Base-by-base conservation (phyloP, 495 filamentous ascomycete species). In the Trichoderma orchidacearum region DNA sequence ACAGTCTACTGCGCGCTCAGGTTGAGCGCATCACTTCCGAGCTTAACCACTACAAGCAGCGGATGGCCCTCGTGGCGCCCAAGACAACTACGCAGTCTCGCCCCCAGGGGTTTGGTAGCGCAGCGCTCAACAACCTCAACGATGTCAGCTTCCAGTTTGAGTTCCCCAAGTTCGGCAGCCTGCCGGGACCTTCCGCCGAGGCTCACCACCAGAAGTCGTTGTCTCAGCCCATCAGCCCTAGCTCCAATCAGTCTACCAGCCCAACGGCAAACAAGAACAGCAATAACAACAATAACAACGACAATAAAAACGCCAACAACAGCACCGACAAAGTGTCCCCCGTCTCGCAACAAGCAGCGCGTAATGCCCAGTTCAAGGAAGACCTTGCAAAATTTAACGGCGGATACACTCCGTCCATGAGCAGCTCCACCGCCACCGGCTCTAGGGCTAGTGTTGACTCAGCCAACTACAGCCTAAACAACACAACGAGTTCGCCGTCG, bases 21-120 rank as follows among this genome's bases (percentile, higher is more conserved):
- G 84, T 99, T 41, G 89, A 94, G 55, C 86, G 89, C 55, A 71
- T 99, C 63, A 86, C 87, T 60, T 78, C 82, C 41, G 92, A 99
- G 64, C 72, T 97, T 3, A 82, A 79, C 54, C 90, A 96, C 66
- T 97, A 97, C 68, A 83, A 89, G 63, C 93, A 94, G 72, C 83
- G 89, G 50, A 62, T 94, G 28, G 85, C 88, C 0, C 70, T 84
- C 64, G 74, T 82, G 59, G 64, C 73, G 25, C n/a, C 17, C 53
- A 31, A 34, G 3, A 17, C 28, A 18, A 13, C 31, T 23, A 17
- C 52, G 17, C 9, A 9, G 3, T 73, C 17, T 53, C 65, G 30
- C 17, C 57, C 59, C 53, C 60, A 66, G 5, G 53, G 65, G 0
- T 75, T 77, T 30, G 72, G 68, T 51, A 65, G 58, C 35, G 66